Conservation (phyloP, 1,139 yeast species). For the Sugiyamaella pinicola region DNA sequence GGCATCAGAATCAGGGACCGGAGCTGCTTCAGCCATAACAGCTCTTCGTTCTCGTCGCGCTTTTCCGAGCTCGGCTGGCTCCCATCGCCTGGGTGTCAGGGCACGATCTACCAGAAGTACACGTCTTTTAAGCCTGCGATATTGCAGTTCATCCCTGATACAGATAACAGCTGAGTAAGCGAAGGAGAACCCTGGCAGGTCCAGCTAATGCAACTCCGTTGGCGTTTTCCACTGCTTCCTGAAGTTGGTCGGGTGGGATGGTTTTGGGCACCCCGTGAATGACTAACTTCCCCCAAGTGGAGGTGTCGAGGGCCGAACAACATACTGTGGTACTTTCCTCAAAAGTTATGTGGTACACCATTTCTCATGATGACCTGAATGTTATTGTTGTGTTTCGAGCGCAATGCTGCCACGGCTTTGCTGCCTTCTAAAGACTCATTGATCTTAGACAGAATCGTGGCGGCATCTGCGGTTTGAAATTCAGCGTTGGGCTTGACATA, state of each 20-base stretch:
- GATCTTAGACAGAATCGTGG: neutral
- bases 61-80: neutral
- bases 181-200: neutral
- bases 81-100: neutral
- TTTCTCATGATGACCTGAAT: neutral
- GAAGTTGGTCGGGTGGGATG: neutral
- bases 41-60: neutral
- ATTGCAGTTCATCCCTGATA: neutral
- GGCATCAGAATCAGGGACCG: neutral
- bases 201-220: constrained; percentile 1
- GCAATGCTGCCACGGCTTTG: constrained; percentile 1
- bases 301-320: neutral
- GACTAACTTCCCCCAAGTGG: neutral
- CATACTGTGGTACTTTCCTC: neutral
- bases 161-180: neutral
- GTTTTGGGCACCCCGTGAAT: neutral
- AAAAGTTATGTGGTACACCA: neutral
- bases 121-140: constrained; percentile 1
- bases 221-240: neutral
- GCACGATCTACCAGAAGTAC: constrained; percentile 1
- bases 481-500: neutral
- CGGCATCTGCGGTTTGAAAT: neutral
- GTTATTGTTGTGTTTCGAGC: neutral
- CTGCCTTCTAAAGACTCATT: constrained; percentile 1
- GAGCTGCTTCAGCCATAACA: neutral